Base-by-base conservation (phyloP, 768 basidiomycete genomes). In the Boletus barrowsii region DNA sequence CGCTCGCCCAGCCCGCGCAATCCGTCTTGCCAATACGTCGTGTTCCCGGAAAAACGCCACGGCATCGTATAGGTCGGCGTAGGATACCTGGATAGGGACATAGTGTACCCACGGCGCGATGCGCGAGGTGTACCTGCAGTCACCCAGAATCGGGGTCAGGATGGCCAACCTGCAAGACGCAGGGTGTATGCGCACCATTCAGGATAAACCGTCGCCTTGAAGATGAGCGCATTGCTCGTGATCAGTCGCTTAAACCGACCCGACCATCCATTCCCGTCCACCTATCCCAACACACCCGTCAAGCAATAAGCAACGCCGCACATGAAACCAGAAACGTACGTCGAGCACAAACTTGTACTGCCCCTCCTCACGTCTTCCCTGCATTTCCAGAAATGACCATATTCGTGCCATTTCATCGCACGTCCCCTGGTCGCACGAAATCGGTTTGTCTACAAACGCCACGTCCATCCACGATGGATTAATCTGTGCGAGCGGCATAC, bases 101-200 rank as follows among this genome's bases (percentile, higher is more conserved):
- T 89, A 90, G 66, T 89, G 88, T 11, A 88, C 74, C 86, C 87
- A 88, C 1, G 87, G 84, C 30, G 73, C 76, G 42, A 84, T 73
- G 11, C 83, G 78, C 53, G 84, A 81, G 15, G 69, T 73, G 55
- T 72, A 85, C 83, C 82, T 83, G 56, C 10, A 10, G 5, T 30
- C 14, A 15, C 2, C n/a, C 41, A 49, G 7, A 1, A 30, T 14
- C 13, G 14, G 33, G 6, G 33, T 35, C 33, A 35, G 33, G 11
- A 5, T 13, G 5, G 33, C 29, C 29, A 29, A 0, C 29, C 13
- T 35, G 33, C 33, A 35, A 35, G 33, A 35, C 14, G 10, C 33
- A 7, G 2, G 0, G 10, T 13, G 3, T 22, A 10, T 35, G 14
- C 33, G 13, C 63, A 83, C 88, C 88, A 89, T 69, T 88, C 88